Base-by-base conservation (phyloP, 495 filamentous ascomycete genomes). In the Penicillium lividum region DNA sequence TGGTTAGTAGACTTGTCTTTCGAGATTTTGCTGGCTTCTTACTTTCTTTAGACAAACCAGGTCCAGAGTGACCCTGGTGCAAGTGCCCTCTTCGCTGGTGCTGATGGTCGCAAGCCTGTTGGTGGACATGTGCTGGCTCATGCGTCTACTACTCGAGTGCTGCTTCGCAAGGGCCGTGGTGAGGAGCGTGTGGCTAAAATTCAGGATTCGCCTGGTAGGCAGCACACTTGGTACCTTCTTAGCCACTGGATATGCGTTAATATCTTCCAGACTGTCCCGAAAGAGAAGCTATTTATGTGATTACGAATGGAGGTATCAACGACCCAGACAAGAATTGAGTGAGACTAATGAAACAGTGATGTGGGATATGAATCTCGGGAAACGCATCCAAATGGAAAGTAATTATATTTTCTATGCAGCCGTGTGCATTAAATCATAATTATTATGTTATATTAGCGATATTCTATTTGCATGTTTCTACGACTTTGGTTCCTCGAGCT, bases 61-160 rank as follows among this genome's bases (percentile, higher is more conserved):
- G 89, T 92, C 45, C 88, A 91, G 73, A 87, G 83, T 51, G 89
- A 92, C 59, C 89, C 89, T n/a, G 88, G 89, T 57, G 89, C 89
- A 2, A 89, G 81, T 71, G 86, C 89, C 34, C 78, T 92, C n/a
- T 92, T 92, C 56, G 86, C 88, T 38, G 85, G 87, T 53, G 89
- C 86, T 34, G 89, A 92, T 75, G 89, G 89, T 53, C 82, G 86
- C 15, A 90, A 89, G 60, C 85, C 84, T 61, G 85, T 90, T 28
- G 89, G 89, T 57, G 89, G 89, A 25, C 89, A 92, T 77, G 83
- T 92, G 58, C 84, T 92, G 42, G 89, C 89, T 46, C 89, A 92
- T 73, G 89, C 89, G 43, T 90, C 87, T 36, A 84, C 88, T 3
- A 92, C 89, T 51, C 79, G 89, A 48, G 80, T 92, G 42, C 78